These are phyloP conservation scores for Emergomyces orientalis DNA, from an alignment of 2,329 filamentous ascomycete species.

Conservation along the genomic window DNA sequence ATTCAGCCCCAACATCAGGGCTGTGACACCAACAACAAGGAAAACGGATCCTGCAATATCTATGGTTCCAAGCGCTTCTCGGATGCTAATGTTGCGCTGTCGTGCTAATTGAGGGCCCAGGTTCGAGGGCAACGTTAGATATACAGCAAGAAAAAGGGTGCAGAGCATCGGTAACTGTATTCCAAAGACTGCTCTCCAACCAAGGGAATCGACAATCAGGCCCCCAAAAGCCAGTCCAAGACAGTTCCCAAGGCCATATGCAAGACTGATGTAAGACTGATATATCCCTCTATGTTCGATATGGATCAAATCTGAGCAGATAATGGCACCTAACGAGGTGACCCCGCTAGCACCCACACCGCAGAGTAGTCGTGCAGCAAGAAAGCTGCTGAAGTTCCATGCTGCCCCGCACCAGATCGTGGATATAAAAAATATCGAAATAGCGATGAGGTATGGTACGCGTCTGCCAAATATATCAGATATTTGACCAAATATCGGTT, in stretches of 20 bases:
- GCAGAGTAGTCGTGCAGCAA: slow-evolving; percentile 59
- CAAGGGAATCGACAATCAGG: slow-evolving; percentile 30
- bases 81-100: slow-evolving; percentile 30
- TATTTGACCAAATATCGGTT: slow-evolving; percentile 63
- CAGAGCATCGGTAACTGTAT: slow-evolving; percentile 43
- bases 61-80: slow-evolving; percentile 39
- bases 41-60: slow-evolving; percentile 42
- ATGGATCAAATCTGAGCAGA: slow-evolving; percentile 57
- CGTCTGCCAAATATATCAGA: slow-evolving; percentile 66
- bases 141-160: slow-evolving; percentile 27
- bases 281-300: slow-evolving; percentile 49
- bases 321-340: slow-evolving; percentile 54
- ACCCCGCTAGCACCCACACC: slow-evolving; percentile 65
- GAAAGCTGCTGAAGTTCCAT: slow-evolving; percentile 59
- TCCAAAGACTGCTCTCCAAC: slow-evolving; percentile 36
- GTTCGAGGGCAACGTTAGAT: slow-evolving; percentile 37
- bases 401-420: slow-evolving; percentile 65
- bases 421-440: slow-evolving; percentile 53
- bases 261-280: slow-evolving; percentile 34
- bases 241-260: slow-evolving; percentile 28
- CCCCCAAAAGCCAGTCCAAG: slow-evolving; percentile 32
- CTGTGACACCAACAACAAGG: slow-evolving; percentile 38
- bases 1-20: slow-evolving; percentile 43
- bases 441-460: slow-evolving; percentile 54
- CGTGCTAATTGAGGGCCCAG: slow-evolving; percentile 40